A percentile compares a stretch with the other conserved stretches of the same genome.
Evolutionary conservation across 768 basidiomycete species (phyloP).

Genomic region (Podaxis rugospora): DNA sequence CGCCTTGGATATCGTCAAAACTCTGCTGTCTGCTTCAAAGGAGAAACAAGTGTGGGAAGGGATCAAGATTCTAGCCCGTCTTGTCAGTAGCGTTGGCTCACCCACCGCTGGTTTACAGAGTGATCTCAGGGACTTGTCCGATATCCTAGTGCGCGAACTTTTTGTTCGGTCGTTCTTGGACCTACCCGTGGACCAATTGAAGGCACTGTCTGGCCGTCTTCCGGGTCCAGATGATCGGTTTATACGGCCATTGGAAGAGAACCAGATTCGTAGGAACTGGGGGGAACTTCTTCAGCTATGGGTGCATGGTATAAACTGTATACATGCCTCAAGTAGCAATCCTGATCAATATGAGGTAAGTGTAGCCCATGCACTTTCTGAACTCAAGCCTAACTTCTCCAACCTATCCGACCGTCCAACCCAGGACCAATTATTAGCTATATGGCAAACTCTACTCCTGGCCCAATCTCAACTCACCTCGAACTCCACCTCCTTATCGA

Average conservation of each 20-base stretch:
- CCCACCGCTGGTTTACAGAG: background rate
- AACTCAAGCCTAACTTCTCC: background rate
- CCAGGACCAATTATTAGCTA: conserved; percentile 35
- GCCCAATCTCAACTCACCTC: conserved; percentile 40
- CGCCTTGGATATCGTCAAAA: conserved; percentile 9
- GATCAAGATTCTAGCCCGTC: conserved; percentile 1
- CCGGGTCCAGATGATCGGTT: background rate
- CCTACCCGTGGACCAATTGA: background rate
- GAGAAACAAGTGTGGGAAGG: conserved; percentile 3
- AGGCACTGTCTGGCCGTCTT: background rate
- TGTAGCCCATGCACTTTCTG: background rate
- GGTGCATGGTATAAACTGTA: background rate
- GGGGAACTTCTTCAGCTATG: conserved; percentile 10
- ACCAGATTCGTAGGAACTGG: conserved; percentile 16
- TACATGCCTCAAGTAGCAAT: background rate
- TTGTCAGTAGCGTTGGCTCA: conserved; percentile 3
- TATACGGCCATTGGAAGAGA: conserved; percentile 12
- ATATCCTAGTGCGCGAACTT: background rate
- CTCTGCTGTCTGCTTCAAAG: conserved; percentile 9
- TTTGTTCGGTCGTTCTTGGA: conserved; percentile 13
- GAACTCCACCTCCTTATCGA: conserved; percentile 29
- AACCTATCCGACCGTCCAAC: no score
- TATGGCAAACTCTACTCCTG: conserved; percentile 58
- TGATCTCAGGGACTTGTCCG: background rate
- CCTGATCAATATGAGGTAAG: background rate